A percentile compares a stretch with the other conserved stretches of the same genome.
Conservation (phyloP, 192 early-diverging fungal species). For the Coemansia reversa region DNA sequence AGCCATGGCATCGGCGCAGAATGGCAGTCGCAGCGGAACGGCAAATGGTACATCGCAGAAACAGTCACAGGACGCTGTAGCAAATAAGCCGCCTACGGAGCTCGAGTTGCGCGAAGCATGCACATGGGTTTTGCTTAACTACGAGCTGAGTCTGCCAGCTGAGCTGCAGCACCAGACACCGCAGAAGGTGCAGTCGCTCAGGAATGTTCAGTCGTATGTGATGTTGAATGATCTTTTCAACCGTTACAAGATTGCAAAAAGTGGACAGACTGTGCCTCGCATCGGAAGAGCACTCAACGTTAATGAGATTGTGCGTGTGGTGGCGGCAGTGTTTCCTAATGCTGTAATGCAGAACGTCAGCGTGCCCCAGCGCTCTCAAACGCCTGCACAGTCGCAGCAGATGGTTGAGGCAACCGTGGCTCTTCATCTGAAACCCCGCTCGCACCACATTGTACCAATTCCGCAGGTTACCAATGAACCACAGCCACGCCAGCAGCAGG, state of each 20-base stretch:
- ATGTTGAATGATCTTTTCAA: conserved; percentile 30
- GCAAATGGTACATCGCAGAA: background rate
- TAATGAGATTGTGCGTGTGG: conserved; percentile 46
- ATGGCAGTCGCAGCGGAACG: background rate
- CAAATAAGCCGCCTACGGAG: conserved; percentile 41
- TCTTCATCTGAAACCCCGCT: conserved; percentile 21
- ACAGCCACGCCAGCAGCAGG: background rate
- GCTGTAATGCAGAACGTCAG: conserved; percentile 19
- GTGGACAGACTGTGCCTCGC: conserved; percentile 42
- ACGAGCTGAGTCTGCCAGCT: conserved; percentile 23
- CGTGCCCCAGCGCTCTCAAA: background rate
- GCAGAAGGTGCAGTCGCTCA: background rate
- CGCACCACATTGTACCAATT: conserved; percentile 33
- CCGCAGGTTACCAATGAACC: conserved; percentile 22
- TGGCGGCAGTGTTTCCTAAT: conserved; percentile 48
- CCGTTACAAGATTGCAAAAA: conserved; percentile 48
- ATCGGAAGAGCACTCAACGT: conserved; percentile 45
- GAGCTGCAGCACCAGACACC: conserved; percentile 10
- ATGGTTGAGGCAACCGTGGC: conserved; percentile 22
- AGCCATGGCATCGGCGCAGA: conserved; percentile 5
- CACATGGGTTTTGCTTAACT: conserved; percentile 55
- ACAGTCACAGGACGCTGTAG: conserved; percentile 8
- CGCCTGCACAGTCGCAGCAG: conserved; percentile 1
- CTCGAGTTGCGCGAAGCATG: conserved; percentile 55
- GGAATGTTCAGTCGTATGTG: conserved; percentile 8